Base-by-base conservation (phyloP, 768 basidiomycete genomes). In the Pulveroboletus sp. region DNA sequence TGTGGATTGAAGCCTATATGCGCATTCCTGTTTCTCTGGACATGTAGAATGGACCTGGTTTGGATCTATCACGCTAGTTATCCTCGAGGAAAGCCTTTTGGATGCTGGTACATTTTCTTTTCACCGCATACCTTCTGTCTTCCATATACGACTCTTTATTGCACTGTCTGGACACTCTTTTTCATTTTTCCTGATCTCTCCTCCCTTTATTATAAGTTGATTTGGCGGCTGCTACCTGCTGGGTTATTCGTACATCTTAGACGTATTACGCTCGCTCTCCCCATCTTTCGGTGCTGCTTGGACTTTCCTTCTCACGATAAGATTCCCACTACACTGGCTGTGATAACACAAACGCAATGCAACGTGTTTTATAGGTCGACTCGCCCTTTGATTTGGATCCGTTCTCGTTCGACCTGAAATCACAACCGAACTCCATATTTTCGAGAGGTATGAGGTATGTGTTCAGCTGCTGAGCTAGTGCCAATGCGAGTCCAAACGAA, bases 11-110 rank as follows among this genome's bases (percentile, higher is more conserved):
- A 48, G 7, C 39, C 6, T n/a, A 15, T n/a, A 26, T 10, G 7
- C 3, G 18, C 10, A 24, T 39, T 27, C 17, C 21, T 21, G 6
- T 27, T 46, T 36, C 39, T 6, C 30, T 14, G 52, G 56, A 55
- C 43, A 26, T 42, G 32, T 45, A 33, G 49, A 57, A 54, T 42
- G 62, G 60, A 61, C 61, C 41, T 46, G 24, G 45, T 39, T 39
- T 52, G 48, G 60, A 62, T 62, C 55, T 62, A 62, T 50, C 43
- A 37, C 48, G 41, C 43, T 41, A 39, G 39, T 60, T 21, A 21
- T 3, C 21, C 21, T 21, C 21, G 21, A 21, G 21, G 21, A 49
- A 38, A 6, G 31, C 39, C 41, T 45, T 51, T 50, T 46, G 59
- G 49, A 59, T 48, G 56, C 44, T 58, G 49, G 61, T 33, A 8